Base-by-base conservation (phyloP, 768 basidiomycete genomes). In the Tulasnella sp. region DNA sequence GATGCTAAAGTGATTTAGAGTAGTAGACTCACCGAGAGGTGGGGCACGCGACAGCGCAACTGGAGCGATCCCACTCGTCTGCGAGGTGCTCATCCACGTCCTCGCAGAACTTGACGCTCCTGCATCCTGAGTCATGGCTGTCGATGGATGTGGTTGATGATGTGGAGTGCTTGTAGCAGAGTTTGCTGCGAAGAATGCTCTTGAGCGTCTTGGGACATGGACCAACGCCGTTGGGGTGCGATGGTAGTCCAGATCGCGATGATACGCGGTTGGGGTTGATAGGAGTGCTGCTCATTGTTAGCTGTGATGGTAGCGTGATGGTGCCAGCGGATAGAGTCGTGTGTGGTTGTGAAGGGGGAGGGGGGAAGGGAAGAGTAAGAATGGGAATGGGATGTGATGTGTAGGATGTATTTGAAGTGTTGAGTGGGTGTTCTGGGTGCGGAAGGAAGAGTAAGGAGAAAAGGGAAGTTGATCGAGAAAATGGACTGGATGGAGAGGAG, bases 1-100 rank as follows among this genome's bases (percentile, higher is more conserved):
- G 34, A 11, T 41, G 22, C 15, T 24, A 27, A 34, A 53, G 19
- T 43, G 41, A 19, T 10, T 43, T 43, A 19, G 41, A 53, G 22
- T 38, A 53, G 43, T 24, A 43, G 30, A 9, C 42, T 25, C 27
- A 59, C 57, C 57, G 49, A 31, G 34, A 59, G 24, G 48, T 49
- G 48, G 48, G 57, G 10, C 29, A 29, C 11, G 57, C 48, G 45
- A 50, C 41, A 3, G 57, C 31, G 25, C 57, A 59, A n/a, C 29
- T 49, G 19, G 45, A 59, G 31, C 57, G 29, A 50, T 59, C 57
- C 45, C 46, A 59, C 19, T 59, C 57, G 57, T 59, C 57, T 31
- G 57, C 57, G 12, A 17, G 0, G 46, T 59, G 57, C 31, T 59
- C 57, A 27, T 59, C 57, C 45, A 34, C 12, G 57, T 15, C 3